These are phyloP conservation scores for Myriosclerotinia duriaeana DNA, from an alignment of 2,329 filamentous ascomycete species.

Conservation along the genomic window DNA sequence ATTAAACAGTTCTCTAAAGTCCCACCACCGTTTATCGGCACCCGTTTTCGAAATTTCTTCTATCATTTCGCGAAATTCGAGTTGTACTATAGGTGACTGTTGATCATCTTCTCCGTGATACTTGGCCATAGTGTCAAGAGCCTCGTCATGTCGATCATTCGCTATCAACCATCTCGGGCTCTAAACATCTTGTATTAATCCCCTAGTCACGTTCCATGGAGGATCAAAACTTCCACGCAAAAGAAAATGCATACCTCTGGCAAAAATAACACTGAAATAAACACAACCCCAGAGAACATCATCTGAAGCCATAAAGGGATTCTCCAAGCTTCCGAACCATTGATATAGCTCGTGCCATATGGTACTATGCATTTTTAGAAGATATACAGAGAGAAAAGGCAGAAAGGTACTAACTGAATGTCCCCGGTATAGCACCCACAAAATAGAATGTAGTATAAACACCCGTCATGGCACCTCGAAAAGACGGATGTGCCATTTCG, in stretches of 20 bases:
- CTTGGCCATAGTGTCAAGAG: conserved; percentile 53
- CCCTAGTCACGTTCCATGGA: fast-evolving
- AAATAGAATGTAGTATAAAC: conserved; percentile 35
- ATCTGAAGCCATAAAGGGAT: conserved; percentile 42
- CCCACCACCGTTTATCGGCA: conserved; percentile 41
- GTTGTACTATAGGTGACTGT: conserved; percentile 33
- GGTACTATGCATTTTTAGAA: conserved; percentile 6
- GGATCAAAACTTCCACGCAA: fast-evolving
- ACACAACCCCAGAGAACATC: conserved; percentile 33
- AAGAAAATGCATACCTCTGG: conserved; percentile 47
- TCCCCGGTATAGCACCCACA: conserved; percentile 32
- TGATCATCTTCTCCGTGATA: conserved; percentile 52
- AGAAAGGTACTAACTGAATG: conserved; percentile 1
- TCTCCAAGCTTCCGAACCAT: conserved; percentile 34
- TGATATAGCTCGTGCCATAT: conserved; percentile 20
- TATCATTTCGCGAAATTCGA: conserved; percentile 38
- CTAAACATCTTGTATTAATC: not conserved
- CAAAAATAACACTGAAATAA: conserved; percentile 48
- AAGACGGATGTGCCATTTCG: conserved; percentile 47
- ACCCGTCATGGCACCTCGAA: conserved; percentile 44
- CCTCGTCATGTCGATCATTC: conserved; percentile 56
- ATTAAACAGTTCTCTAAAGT: conserved; percentile 37
- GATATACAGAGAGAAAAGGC: fast-evolving
- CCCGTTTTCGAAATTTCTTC: conserved; percentile 34
- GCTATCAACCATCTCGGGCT: conserved; percentile 57